These are phyloP conservation scores for Clonostachys rosea DNA, from an alignment of 2,329 filamentous ascomycete genomes.

Conservation along the genomic window DNA sequence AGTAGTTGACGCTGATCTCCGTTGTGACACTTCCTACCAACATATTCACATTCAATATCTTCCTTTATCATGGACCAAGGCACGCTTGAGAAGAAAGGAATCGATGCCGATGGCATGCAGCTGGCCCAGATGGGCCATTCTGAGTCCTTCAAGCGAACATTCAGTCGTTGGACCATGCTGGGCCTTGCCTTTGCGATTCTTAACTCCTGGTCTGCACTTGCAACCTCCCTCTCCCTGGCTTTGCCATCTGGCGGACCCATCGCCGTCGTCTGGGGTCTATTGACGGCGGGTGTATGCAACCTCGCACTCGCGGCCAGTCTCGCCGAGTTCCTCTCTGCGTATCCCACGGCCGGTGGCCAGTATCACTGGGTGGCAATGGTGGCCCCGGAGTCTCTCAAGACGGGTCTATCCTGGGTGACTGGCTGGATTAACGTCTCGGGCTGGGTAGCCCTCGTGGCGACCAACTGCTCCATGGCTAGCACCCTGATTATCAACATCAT, in stretches of 20 bases:
- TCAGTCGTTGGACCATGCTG: slow-evolving; percentile 41
- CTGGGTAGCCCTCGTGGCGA: slow-evolving; percentile 36
- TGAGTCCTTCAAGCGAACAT: slow-evolving; percentile 33
- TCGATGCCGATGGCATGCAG: slow-evolving; percentile 1
- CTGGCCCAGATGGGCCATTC: slow-evolving; percentile 18
- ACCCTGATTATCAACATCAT: slow-evolving; percentile 64
- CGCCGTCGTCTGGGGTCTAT: slow-evolving; percentile 68
- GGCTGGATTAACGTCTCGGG: slow-evolving; percentile 47
- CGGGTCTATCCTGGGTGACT: slow-evolving; percentile 35
- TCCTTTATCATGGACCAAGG: too few relatives aligned
- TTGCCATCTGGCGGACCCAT: slow-evolving; percentile 68
- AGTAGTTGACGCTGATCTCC: too few relatives aligned
- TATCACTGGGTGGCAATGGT: slow-evolving; percentile 46
- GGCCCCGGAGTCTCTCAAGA: slow-evolving; percentile 29
- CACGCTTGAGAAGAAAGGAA: too few relatives aligned
- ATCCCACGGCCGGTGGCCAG: slow-evolving; percentile 43
- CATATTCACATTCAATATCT: too few relatives aligned
- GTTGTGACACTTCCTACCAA: too few relatives aligned
- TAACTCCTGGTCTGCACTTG: slow-evolving; percentile 44
- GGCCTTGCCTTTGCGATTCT: slow-evolving; percentile 43
- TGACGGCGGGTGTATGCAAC: slow-evolving; percentile 62
- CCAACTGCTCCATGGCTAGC: slow-evolving; percentile 62
- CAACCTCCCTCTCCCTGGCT: slow-evolving; percentile 38
- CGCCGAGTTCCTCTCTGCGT: slow-evolving; percentile 41
- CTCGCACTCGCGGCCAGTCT: slow-evolving; percentile 54